Conservation (phyloP, 2,329 filamentous ascomycete genomes). For the Epichloe brachyelytri region DNA sequence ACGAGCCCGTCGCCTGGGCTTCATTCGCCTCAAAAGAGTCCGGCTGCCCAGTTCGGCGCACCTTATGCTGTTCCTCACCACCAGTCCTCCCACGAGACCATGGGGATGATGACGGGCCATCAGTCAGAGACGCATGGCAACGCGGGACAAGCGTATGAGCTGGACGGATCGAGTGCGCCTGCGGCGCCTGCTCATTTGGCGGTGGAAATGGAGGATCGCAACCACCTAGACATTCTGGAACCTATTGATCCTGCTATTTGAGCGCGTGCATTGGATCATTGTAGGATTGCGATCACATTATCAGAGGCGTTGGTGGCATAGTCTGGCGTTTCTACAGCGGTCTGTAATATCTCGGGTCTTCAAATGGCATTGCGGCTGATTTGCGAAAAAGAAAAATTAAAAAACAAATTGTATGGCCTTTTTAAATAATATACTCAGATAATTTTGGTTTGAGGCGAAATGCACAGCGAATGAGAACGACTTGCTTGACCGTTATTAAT, state of each 20-base stretch:
- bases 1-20: constrained; percentile 3
- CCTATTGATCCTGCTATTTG: neutral
- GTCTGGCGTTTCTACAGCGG: neutral
- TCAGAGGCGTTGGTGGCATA: neutral
- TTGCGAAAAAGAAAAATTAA: too few relatives aligned
- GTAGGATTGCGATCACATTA: neutral
- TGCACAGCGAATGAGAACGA: too few relatives aligned
- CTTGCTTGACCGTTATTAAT: too few relatives aligned
- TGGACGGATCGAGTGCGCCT: constrained; percentile 7
- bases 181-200: neutral
- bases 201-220: constrained; percentile 7
- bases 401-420: too few relatives aligned
- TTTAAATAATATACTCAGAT: too few relatives aligned
- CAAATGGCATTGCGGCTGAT: too few relatives aligned
- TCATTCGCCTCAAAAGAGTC: neutral
- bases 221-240: neutral
- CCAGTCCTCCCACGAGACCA: neutral
- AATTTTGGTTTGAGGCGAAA: too few relatives aligned
- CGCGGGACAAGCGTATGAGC: constrained; percentile 6
- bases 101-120: neutral
- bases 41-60: neutral
- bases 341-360: too few relatives aligned
- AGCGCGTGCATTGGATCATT: too few relatives aligned
- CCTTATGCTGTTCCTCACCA: neutral
- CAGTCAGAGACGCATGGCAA: neutral